phyloP scores from a whole-genome alignment of 768 basidiomycete species.

The Macrolepiota dolichaula region DNA sequence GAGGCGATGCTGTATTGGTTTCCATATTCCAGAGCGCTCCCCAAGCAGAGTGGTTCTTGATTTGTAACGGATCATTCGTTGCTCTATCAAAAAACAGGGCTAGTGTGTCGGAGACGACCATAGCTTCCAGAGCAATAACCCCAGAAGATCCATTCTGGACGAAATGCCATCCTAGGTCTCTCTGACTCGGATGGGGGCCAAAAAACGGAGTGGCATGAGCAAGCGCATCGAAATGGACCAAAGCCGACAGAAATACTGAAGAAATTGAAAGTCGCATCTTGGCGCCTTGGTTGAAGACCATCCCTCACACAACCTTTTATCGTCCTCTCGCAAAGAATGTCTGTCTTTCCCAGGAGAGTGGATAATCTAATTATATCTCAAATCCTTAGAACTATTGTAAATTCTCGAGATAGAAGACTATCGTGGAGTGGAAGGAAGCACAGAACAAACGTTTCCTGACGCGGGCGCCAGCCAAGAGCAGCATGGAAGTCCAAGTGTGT shows the following conservation, averaged over 20 bases:
- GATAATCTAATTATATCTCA: background rate
- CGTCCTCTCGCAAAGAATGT: background rate
- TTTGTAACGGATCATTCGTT: conserved; percentile 35
- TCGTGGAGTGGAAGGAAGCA: too few species aligned
- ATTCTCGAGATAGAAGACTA: too few species aligned
- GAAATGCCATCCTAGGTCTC: conserved; percentile 20
- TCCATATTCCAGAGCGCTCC: conserved; percentile 40
- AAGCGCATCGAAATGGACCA: background rate
- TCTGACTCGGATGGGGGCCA: background rate
- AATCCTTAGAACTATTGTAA: too few species aligned
- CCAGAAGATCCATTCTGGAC: conserved; percentile 26
- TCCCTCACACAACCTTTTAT: too few species aligned
- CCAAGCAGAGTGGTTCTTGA: conserved; percentile 43
- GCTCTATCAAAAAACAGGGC: conserved; percentile 27
- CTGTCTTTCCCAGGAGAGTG: too few species aligned
- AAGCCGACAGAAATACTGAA: background rate
- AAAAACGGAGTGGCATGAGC: background rate
- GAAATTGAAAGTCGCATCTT: background rate
- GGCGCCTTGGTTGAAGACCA: background rate
- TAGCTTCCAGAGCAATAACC: conserved; percentile 25
- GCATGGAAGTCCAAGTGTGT: too few species aligned
- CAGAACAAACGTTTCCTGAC: too few species aligned
- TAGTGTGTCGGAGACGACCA: conserved; percentile 25
- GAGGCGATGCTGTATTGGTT: conserved; percentile 31
- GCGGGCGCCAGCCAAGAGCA: too few species aligned